Percentiles rank a stretch among this genome's conserved stretches.
phyloP scores from a whole-genome alignment of 139 green algal genomes.

The Volvox reticuliferus region DNA sequence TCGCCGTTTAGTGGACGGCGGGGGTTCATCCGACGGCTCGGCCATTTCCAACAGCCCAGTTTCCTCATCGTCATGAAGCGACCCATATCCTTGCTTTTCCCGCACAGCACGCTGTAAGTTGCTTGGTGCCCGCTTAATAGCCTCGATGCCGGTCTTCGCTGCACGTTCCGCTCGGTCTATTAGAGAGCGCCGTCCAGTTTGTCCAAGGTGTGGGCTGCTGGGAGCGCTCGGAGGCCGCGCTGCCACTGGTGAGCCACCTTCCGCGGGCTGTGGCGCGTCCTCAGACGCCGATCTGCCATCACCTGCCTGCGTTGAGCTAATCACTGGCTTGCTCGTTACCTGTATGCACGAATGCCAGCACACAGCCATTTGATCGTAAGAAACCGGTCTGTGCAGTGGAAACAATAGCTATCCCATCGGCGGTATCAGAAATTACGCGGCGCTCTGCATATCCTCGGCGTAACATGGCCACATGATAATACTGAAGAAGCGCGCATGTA shows the following conservation, averaged over 20 bases:
- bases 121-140: constrained; percentile 13
- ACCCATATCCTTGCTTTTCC: constrained; percentile 43
- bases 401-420: too few species aligned
- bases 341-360: too few species aligned
- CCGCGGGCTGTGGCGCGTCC: neutral
- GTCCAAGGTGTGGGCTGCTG: neutral
- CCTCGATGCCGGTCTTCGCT: constrained; percentile 7
- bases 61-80: constrained; percentile 38
- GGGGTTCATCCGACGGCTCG: neutral
- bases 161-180: constrained; percentile 35
- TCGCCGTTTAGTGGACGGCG: neutral
- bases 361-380: too few species aligned
- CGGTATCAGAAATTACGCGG: too few species aligned
- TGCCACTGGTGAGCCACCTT: neutral
- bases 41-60: constrained; percentile 4
- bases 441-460: too few species aligned
- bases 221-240: neutral
- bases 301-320: neutral
- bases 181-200: neutral
- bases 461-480: too few species aligned
- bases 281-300: neutral
- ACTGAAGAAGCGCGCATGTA: too few species aligned
- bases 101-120: constrained; percentile 35
- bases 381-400: too few species aligned
- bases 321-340: neutral